Evolutionary conservation across 164 flowering plant species (phyloP).

Genomic region (Taxillus chinensis): DNA sequence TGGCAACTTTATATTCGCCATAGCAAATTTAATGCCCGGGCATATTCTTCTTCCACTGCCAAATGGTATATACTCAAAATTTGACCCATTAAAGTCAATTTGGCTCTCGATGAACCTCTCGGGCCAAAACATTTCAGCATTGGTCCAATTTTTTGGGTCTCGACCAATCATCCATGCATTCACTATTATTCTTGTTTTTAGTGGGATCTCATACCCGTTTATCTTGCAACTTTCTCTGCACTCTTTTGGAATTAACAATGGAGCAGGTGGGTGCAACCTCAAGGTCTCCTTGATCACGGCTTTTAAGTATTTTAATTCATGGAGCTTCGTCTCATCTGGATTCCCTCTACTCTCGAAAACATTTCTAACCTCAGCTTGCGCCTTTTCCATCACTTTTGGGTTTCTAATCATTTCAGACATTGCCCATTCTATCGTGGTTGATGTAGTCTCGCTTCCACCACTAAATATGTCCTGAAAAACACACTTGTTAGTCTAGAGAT

Average conservation of each 20-base stretch:
- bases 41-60: conserved; percentile 33
- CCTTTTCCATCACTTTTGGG: not conserved
- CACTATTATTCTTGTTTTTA: conserved; percentile 13
- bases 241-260: conserved; percentile 12
- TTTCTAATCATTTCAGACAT: conserved; percentile 12
- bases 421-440: conserved; percentile 14
- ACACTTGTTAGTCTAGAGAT: too few species aligned
- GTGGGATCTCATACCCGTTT: conserved; percentile 16
- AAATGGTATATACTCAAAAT: conserved; percentile 26
- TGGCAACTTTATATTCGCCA: conserved; percentile 14
- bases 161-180: conserved; percentile 30
- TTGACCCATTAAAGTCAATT: conserved; percentile 21
- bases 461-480: conserved; percentile 10
- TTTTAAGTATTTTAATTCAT: not conserved
- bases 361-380: conserved; percentile 12
- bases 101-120: conserved; percentile 25
- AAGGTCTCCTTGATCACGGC: not conserved
- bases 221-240: conserved; percentile 13
- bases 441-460: conserved; percentile 11
- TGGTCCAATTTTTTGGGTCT: conserved; percentile 23
- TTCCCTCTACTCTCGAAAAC: not conserved
- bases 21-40: conserved; percentile 21
- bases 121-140: conserved; percentile 22
- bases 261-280: conserved; percentile 11
- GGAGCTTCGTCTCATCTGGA: not conserved